Base-by-base conservation (phyloP, 768 basidiomycete genomes). In the Clavaria fumosa region DNA sequence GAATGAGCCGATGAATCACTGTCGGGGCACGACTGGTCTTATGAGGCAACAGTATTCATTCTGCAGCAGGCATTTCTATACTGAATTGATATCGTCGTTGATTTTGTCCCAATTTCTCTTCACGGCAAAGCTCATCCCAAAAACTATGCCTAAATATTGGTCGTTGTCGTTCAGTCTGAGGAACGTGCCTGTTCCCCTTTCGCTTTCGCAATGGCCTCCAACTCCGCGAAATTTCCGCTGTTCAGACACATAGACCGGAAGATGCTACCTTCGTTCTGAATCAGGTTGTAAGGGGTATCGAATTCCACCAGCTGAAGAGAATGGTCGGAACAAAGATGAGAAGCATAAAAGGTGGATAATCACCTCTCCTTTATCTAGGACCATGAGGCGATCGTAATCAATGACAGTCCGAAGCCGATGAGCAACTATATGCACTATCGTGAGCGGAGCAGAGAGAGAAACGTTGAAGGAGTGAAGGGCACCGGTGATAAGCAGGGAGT, bases 331-430 rank as follows among this genome's bases (percentile, higher is more conserved):
- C 30, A 4, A 17, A 37, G n/a, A 9, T 14, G 12, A 14, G 3
- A 24, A n/a, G 12, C 24, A 14, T 11, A 21, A 20, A 28, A 12
- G 12, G 26, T 31, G 27, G 18, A 20, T 27, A 38, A 56, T 30
- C 44, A 68, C 68, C 51, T 60, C 52, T 50, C 77, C 74, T 42
- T 73, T 72, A 59, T 89, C 82, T n/a, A 89, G 59, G 5, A 89
- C 76, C 42, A 89, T 67, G 42, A 90, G 56, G 21, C 77, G 63
- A 55, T 80, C 78, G 47, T 90, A 78, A 55, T 90, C 81, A 42
- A 83, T 81, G 38, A 86, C 72, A 1, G 82, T 84, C 37, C 70
- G 66, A 41, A 85, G 55, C 27, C 83, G 68, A 54, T 85, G 81
- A 0, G 81, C 80, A 35, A 85, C 75, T 70, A 22, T 26, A 34